Base-by-base conservation (phyloP, 1,284 basidiomycete species). In the Paramarasmius palmivorus region DNA sequence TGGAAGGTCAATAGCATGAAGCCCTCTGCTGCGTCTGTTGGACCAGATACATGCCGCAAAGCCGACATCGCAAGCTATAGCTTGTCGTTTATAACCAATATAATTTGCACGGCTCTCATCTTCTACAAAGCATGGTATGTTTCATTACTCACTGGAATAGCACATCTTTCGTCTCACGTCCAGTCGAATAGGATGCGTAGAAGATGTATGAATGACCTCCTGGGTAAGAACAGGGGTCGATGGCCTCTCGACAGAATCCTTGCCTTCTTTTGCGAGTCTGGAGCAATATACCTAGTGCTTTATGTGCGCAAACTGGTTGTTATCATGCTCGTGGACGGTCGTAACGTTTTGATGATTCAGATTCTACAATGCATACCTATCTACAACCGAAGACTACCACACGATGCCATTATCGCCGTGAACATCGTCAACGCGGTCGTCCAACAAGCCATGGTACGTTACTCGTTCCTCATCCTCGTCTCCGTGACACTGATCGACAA, bases 361-460 rank as follows among this genome's bases (percentile, higher is more conserved):
- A 66, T 61, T 1, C 55, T 67, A 12, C 66, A 67, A 62, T 64
- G 65, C 8, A 56, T 65, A n/a, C 65, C 66, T 15, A 67, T 67
- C 40, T 66, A 66, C 26, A 61, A 60, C 17, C 58, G 60, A 25
- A 50, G 58, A 15, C 49, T 61, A 22, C 61, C 60, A 22, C 26
- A 57, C 17, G 51, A 56, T 4, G 61, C 63, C 15, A 29, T 59
- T 1, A 51, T 65, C 12, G 64, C 61, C 1, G 61, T 65, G 44
- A 62, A 68, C 25, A 59, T 62, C 7, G 60, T 66, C 41, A 66
- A 66, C 32, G 64, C 66, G 3, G 55, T 68, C 47, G 63, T 67
- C 40, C 65, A 66, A 55, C 66, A 68, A 52, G 65, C 61, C 7
- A 63, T 66, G 57, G 65, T 66, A 48, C 45, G 12, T 29, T 12